These are phyloP conservation scores for Acanthamoeba lenticulata DNA, from an alignment of 208 protist genomes.

Conservation along the genomic window DNA sequence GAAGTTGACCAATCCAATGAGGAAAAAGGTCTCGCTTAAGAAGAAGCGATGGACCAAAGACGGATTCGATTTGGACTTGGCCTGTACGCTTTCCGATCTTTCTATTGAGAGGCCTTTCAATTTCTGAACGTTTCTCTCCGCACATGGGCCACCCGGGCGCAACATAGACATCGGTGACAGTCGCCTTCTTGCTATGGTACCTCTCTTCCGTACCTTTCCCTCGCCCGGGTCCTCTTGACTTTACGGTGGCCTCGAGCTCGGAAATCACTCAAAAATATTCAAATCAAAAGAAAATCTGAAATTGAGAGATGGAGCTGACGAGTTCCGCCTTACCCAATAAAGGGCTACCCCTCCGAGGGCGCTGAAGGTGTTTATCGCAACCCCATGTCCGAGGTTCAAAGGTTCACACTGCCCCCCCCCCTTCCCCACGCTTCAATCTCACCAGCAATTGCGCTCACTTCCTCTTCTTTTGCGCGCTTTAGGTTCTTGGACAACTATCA, in stretches of 20 bases:
- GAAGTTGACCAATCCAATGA: constrained; percentile 26
- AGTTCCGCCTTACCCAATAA: not conserved
- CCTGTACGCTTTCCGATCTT: not conserved
- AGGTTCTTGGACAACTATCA: constrained; percentile 41
- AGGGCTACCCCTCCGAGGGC: constrained; percentile 51
- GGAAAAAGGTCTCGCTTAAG: constrained; percentile 49
- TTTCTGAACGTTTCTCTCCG: not conserved
- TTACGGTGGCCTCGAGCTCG: not conserved
- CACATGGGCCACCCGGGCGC: too few relatives aligned
- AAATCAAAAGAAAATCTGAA: not conserved
- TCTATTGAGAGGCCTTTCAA: not conserved
- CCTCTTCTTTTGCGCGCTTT: too few relatives aligned
- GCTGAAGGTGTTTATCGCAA: constrained; percentile 32
- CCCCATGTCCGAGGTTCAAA: constrained; percentile 28
- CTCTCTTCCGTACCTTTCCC: not conserved
- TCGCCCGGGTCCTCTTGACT: not conserved
- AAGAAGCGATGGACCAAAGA: constrained; percentile 46
- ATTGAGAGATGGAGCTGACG: not conserved
- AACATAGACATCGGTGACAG: too few relatives aligned
- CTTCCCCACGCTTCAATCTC: too few relatives aligned
- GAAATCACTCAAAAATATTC: too few relatives aligned
- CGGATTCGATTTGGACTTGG: constrained; percentile 52
- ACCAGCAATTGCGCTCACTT: too few relatives aligned
- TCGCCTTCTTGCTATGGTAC: too few relatives aligned
- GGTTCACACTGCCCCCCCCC: not conserved